Conservation (phyloP, 768 basidiomycete genomes). For the Cytidiella melzeri region DNA sequence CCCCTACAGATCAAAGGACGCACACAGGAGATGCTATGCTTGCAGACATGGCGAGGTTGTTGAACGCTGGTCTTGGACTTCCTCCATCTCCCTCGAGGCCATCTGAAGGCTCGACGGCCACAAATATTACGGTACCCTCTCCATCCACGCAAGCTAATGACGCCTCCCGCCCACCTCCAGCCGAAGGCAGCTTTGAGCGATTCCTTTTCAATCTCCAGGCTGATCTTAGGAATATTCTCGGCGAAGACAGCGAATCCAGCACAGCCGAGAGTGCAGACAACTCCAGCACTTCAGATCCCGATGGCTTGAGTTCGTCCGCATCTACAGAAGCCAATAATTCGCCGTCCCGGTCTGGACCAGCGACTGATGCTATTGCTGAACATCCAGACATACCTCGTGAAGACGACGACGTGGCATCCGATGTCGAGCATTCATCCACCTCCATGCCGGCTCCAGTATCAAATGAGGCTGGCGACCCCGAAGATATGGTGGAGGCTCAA, state of each 20-base stretch:
- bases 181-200: constrained; percentile 72
- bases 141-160: constrained; percentile 1
- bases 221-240: constrained; percentile 61
- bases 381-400: not conserved
- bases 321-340: not conserved
- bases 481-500: not conserved
- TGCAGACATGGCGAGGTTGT: constrained; percentile 76
- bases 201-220: constrained; percentile 75
- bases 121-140: not conserved
- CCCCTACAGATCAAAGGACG: constrained; percentile 31
- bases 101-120: not conserved
- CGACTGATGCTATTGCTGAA: too few relatives aligned
- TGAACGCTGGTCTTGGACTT: constrained; percentile 58
- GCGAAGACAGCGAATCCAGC: constrained; percentile 24
- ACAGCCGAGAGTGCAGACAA: not conserved
- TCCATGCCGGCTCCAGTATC: not conserved
- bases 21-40: constrained; percentile 61
- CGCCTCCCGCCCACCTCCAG: constrained; percentile 25
- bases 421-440: not conserved
- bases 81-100: not conserved
- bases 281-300: not conserved
- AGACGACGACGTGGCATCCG: not conserved
- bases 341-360: too few relatives aligned
- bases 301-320: not conserved
- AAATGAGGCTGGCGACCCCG: not conserved